Percentiles rank a stretch among this genome's conserved stretches.
Conservation (phyloP, 1,284 basidiomycete species). For the Tilletia indica region DNA sequence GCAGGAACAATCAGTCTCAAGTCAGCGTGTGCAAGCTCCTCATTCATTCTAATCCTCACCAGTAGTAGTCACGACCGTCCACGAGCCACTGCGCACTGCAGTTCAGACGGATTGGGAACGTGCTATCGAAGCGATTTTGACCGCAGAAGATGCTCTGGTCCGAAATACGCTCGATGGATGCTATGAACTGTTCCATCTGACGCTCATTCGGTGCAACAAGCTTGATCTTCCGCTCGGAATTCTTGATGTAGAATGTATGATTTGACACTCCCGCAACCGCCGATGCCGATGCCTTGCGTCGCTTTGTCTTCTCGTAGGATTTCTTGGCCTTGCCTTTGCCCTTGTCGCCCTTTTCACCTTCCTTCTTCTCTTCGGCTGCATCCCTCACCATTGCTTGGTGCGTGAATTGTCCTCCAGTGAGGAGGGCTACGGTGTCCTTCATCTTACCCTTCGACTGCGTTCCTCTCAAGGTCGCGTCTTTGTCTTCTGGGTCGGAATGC, state of each 20-base stretch:
- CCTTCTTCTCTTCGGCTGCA: slow-evolving; percentile 11
- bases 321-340: not conserved
- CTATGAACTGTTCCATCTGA: slow-evolving; percentile 97
- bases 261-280: slow-evolving; percentile 57
- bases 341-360: slow-evolving; percentile 13
- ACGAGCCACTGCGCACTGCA: slow-evolving; percentile 97
- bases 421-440: slow-evolving; percentile 43
- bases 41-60: slow-evolving; percentile 22
- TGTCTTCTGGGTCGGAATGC: slow-evolving; percentile 12
- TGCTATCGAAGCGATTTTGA: slow-evolving; percentile 80
- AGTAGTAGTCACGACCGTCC: slow-evolving; percentile 68
- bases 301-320: not conserved
- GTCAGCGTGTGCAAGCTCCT: not conserved
- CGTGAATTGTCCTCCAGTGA: slow-evolving; percentile 46
- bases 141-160: slow-evolving; percentile 75
- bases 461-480: slow-evolving; percentile 21
- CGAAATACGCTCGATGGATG: slow-evolving; percentile 80
- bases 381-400: slow-evolving; percentile 24
- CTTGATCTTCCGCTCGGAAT: slow-evolving; percentile 85
- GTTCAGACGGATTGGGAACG: slow-evolving; percentile 87
- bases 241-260: slow-evolving; percentile 91
- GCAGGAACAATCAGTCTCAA: not conserved
- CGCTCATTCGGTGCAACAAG: slow-evolving; percentile 84
- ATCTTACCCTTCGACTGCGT: slow-evolving; percentile 12
- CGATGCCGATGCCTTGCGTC: slow-evolving; percentile 34